Conservation (phyloP, 345 rosid genomes). For the Populus davidiana region DNA sequence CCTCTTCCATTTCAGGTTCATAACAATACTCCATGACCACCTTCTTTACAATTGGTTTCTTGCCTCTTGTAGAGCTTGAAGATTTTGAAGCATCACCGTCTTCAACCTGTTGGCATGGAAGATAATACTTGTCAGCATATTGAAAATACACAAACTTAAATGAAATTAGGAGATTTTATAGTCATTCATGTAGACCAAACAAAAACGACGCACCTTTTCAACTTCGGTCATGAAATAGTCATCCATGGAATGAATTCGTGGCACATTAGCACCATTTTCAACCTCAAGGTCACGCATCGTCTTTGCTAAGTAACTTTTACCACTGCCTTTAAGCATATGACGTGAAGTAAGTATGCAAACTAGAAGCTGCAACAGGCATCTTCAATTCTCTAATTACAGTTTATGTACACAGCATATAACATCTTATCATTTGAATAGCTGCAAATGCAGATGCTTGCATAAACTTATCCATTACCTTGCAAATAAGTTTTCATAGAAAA, state of each 20-base stretch:
- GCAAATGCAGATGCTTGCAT: background rate
- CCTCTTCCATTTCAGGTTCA: conserved; percentile 99
- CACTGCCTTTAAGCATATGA: conserved; percentile 60
- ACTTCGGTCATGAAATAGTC: conserved; percentile 98
- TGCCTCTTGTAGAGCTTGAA: conserved; percentile 53
- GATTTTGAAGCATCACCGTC: conserved; percentile 61
- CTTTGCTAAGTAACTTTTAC: conserved; percentile 94
- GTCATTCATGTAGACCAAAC: background rate
- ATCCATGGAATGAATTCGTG: conserved; percentile 97
- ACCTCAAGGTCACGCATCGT: conserved; percentile 85
- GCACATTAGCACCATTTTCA: conserved; percentile 79
- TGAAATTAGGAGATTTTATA: background rate
- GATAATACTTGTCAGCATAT: background rate
- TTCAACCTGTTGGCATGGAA: conserved; percentile 51
- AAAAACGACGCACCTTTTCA: conserved; percentile 59
- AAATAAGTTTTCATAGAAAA: background rate
- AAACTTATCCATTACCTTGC: background rate
- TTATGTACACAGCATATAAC: background rate
- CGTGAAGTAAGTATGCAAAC: background rate
- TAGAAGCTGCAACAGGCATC: background rate
- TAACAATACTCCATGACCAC: conserved; percentile 93
- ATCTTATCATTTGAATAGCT: background rate
- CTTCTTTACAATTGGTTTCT: conserved; percentile 57
- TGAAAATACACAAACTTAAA: background rate
- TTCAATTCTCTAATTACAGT: background rate